Conservation (phyloP, 2,329 filamentous ascomycete genomes). For the Sporothrix schenckii region DNA sequence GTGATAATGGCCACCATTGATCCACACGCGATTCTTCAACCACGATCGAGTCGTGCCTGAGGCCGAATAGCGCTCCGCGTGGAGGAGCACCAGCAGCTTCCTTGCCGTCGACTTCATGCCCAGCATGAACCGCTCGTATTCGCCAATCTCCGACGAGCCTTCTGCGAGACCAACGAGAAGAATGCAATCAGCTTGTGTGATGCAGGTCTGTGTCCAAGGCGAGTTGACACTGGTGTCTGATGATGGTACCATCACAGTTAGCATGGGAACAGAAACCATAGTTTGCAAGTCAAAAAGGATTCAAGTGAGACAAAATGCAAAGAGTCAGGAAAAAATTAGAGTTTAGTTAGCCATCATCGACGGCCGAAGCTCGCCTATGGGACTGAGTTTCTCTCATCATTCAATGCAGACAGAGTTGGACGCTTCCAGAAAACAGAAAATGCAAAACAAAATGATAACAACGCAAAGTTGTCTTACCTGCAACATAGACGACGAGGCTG, state of each 20-base stretch:
- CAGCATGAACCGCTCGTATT: slow-evolving; percentile 94
- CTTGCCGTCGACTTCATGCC: slow-evolving; percentile 96
- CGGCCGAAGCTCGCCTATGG: slow-evolving; percentile 53
- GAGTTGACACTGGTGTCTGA: slow-evolving; percentile 93
- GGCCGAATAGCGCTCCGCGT: slow-evolving; percentile 82
- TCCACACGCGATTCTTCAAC: slow-evolving; percentile 93
- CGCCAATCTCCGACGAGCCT: slow-evolving; percentile 84
- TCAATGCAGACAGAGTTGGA: slow-evolving; percentile 32
- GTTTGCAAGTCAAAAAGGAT: not conserved
- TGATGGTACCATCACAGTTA: slow-evolving; percentile 14
- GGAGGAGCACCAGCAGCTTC: slow-evolving; percentile 87
- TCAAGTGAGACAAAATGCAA: slow-evolving; percentile 14
- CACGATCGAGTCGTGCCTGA: slow-evolving; percentile 85
- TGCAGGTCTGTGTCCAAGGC: slow-evolving; percentile 97
- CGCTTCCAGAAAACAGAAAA: not conserved
- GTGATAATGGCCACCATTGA: slow-evolving; percentile 96
- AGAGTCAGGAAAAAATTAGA: slow-evolving; percentile 70
- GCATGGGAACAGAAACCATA: not conserved
- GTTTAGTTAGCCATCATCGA: slow-evolving; percentile 61
- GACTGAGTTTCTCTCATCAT: slow-evolving; percentile 58
- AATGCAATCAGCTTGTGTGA: slow-evolving; percentile 95
- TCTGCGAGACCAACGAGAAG: slow-evolving; percentile 89
- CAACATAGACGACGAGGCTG: slow-evolving; percentile 90
- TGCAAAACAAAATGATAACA: slow-evolving; percentile 11
- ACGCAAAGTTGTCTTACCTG: slow-evolving; percentile 55